A percentile compares a stretch with the other conserved stretches of the same genome.
phyloP scores from a whole-genome alignment of 306 rosid species.

The Glycine soja region DNA sequence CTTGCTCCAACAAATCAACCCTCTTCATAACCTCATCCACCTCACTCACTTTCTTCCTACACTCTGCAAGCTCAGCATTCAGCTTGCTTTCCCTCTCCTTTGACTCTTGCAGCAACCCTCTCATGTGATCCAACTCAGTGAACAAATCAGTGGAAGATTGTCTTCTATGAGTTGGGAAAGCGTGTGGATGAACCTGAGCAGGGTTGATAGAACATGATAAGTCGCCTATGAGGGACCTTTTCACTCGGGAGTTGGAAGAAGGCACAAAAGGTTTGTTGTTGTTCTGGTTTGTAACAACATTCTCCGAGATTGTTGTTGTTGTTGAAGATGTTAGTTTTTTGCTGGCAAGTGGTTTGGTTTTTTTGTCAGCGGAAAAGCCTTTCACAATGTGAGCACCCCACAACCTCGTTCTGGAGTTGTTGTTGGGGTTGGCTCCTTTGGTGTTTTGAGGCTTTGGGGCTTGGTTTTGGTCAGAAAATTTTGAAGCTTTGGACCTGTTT shows the following conservation, averaged over 20 bases:
- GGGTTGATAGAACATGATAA: slow-evolving; percentile 69
- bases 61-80: slow-evolving; percentile 76
- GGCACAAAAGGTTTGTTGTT: slow-evolving; percentile 57
- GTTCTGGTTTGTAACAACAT: slow-evolving; percentile 49
- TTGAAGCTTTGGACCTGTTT: slow-evolving; percentile 61
- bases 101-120: slow-evolving; percentile 77
- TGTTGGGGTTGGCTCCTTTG: slow-evolving; percentile 52
- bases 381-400: slow-evolving; percentile 98
- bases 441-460: slow-evolving; percentile 64
- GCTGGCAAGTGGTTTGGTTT: slow-evolving; percentile 52
- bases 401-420: slow-evolving; percentile 62
- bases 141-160: slow-evolving; percentile 94
- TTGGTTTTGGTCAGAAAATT: slow-evolving; percentile 82
- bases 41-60: slow-evolving; percentile 61
- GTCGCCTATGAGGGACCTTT: slow-evolving; percentile 84
- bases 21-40: slow-evolving; percentile 63
- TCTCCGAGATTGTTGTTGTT: slow-evolving; percentile 51
- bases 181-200: slow-evolving; percentile 78
- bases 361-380: slow-evolving; percentile 82
- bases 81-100: slow-evolving; percentile 83
- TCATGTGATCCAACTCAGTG: slow-evolving; percentile 86
- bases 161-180: slow-evolving; percentile 72
- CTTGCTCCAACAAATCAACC: slow-evolving; percentile 68
- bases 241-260: slow-evolving; percentile 70
- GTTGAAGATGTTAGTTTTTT: slow-evolving; percentile 60